phyloP scores from a whole-genome alignment of 345 rosid species.

The Carallia pectinifolia region DNA sequence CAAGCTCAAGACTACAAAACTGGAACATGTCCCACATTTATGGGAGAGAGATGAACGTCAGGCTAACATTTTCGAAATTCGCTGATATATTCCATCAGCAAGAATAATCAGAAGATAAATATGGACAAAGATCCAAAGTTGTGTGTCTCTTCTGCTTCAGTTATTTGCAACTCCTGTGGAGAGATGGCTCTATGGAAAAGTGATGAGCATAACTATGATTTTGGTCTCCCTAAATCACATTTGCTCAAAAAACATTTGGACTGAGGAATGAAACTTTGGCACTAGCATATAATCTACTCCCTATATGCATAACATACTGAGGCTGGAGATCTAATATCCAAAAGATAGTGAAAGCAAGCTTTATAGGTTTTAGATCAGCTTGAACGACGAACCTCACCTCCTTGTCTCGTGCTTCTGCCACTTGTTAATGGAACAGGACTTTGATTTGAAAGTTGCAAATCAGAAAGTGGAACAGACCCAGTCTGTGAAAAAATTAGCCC shows the following conservation, averaged over 20 bases:
- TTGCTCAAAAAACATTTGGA: constrained; percentile 21
- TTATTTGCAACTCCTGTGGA: too few species aligned
- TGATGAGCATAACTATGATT: constrained; percentile 3
- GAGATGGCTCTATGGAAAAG: not conserved
- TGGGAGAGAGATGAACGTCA: too few species aligned
- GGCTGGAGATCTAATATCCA: constrained; percentile 21
- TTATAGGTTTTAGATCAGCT: constrained; percentile 37
- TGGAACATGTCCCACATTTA: too few species aligned
- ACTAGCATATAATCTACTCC: constrained; percentile 35
- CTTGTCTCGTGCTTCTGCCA: constrained; percentile 67
- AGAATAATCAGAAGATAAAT: too few species aligned
- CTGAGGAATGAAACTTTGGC: constrained; percentile 24
- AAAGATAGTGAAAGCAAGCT: constrained; percentile 19
- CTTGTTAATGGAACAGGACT: constrained; percentile 59
- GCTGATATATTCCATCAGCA: too few species aligned
- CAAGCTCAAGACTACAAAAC: too few species aligned
- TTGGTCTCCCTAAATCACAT: constrained; percentile 18
- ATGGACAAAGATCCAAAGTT: too few species aligned
- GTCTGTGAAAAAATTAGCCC: constrained; percentile 71
- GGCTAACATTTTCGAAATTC: too few species aligned
- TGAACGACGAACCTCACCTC: constrained; percentile 66
- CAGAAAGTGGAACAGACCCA: constrained; percentile 58
- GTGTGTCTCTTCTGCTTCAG: too few species aligned
- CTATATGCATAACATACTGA: constrained; percentile 25
- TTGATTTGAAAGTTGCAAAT: constrained; percentile 69